These are phyloP conservation scores for Cercospora sp. DNA, from an alignment of 2,329 filamentous ascomycete genomes.

Conservation along the genomic window DNA sequence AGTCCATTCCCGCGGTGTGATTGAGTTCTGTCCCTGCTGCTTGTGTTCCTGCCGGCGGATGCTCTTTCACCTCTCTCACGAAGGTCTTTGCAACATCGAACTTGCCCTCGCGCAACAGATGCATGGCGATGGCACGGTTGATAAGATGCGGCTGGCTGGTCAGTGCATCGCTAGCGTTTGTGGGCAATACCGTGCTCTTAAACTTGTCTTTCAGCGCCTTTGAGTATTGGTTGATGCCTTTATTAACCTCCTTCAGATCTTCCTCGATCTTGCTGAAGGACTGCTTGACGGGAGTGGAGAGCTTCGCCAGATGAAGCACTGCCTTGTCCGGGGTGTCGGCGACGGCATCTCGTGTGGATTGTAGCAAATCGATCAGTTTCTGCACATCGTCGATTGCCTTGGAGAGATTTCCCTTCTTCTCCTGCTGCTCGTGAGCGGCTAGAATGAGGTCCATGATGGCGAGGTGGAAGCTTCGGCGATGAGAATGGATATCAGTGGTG, in stretches of 20 bases:
- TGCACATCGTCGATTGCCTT: slow-evolving; percentile 79
- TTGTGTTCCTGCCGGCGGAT: slow-evolving; percentile 2
- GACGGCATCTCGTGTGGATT: slow-evolving; percentile 70
- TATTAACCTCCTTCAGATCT: slow-evolving; percentile 79
- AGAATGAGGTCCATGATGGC: slow-evolving; percentile 63
- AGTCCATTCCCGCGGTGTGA: slow-evolving; percentile 21
- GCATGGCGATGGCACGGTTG: slow-evolving; percentile 94
- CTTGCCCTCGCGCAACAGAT: slow-evolving; percentile 89
- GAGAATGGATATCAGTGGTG: not conserved
- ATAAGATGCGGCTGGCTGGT: slow-evolving; percentile 73
- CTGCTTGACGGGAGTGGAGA: slow-evolving; percentile 82
- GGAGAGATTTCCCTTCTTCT: slow-evolving; percentile 66
- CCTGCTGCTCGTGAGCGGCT: slow-evolving; percentile 72
- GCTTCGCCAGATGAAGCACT: slow-evolving; percentile 72
- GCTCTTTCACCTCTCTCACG: slow-evolving; percentile 60
- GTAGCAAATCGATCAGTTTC: slow-evolving; percentile 74
- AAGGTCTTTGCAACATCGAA: slow-evolving; percentile 87
- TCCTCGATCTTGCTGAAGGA: slow-evolving; percentile 78
- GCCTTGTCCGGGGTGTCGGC: slow-evolving; percentile 69
- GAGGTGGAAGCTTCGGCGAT: not conserved
- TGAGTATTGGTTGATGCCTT: slow-evolving; percentile 77
- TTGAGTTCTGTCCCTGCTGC: slow-evolving; percentile 15
- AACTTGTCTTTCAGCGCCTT: slow-evolving; percentile 81
- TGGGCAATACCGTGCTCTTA: slow-evolving; percentile 68
- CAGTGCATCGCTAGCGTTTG: slow-evolving; percentile 77